phyloP scores from a whole-genome alignment of 768 basidiomycete genomes.

The Serpula lacrymans region DNA sequence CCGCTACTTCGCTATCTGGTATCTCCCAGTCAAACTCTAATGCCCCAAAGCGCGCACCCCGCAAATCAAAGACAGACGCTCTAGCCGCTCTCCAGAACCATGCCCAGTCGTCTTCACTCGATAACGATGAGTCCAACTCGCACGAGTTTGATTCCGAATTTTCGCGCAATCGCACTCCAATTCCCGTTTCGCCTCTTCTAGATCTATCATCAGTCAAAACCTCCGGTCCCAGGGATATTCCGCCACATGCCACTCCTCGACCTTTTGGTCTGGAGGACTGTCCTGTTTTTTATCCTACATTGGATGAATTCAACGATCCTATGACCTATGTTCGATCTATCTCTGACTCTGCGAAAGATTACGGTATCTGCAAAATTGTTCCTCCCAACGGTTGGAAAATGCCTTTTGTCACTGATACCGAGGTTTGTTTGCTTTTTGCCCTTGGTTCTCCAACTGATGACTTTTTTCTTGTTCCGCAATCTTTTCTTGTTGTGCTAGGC shows the following conservation, averaged over 20 bases:
- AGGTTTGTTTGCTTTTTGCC: slow-evolving; percentile 50
- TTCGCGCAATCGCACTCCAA: slow-evolving; percentile 50
- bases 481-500: slow-evolving; percentile 41
- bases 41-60: slow-evolving; percentile 68
- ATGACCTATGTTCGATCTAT: slow-evolving; percentile 90
- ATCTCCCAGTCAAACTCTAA: slow-evolving; percentile 31
- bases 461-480: slow-evolving; percentile 21
- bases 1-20: slow-evolving; percentile 29
- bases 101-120: slow-evolving; percentile 51
- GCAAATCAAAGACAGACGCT: slow-evolving; percentile 89
- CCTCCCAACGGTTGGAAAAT: slow-evolving; percentile 93
- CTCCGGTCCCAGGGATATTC: slow-evolving; percentile 43
- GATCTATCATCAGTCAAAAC: slow-evolving; percentile 76
- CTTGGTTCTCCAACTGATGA: slow-evolving; percentile 16
- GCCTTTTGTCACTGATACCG: slow-evolving; percentile 93
- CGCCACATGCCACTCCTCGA: slow-evolving; percentile 43
- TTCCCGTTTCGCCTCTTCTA: slow-evolving; percentile 58
- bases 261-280: slow-evolving; percentile 89
- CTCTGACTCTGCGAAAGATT: slow-evolving; percentile 62
- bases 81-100: slow-evolving; percentile 74
- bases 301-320: slow-evolving; percentile 92
- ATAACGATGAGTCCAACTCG: slow-evolving; percentile 43
- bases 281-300: slow-evolving; percentile 82
- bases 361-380: slow-evolving; percentile 94
- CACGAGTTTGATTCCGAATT: slow-evolving; percentile 45